Evolutionary conservation across 805 yeast genomes (phyloP), one percentile per base, ranked within the genome.

Genomic region (Scheffersomyces amazonensis): DNA sequence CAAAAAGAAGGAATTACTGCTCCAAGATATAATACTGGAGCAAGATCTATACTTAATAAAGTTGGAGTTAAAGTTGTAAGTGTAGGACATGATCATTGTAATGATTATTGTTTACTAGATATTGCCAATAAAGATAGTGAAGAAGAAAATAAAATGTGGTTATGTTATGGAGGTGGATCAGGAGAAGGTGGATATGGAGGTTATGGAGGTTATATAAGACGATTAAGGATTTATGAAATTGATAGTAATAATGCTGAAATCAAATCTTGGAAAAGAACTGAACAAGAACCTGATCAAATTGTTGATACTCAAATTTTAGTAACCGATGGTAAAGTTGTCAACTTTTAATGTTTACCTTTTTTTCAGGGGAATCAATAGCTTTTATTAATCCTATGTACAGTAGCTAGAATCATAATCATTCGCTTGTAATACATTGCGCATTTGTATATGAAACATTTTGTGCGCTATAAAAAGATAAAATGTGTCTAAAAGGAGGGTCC

Each of bases 151-250:
- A 63, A 64, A 39, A 61, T 83, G 22, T 87, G 96, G 95, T 64
- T 93, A 23, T 93, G 99, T 54, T 89, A 88, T 55, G 99, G 96
- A 3, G 99, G 99, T 18, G 95, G 81, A 1, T 73, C 77, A 4
- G 99, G 98, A 12, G 95, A 87, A 62, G 99, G 98, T 28, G 98
- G 96, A 0, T 93, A 93, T 56, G 97, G 84, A 7, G 97, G 97
- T 0, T 88, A 89, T 52, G 91, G 89, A 1, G 91, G 90, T 2
- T 87, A 83, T 22, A 70, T 83, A n/a, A 76, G 99, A 50, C 73
- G 97, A 39, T 53, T 88, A 32, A 70, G 99, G 34, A 50, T 83
- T 0, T 91, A 72, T 55, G 88, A 85, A 30, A 50, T 90, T 10
- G 82, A 88, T 54, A 54, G 76, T 1, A 51, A 59, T 6, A 54